Base-by-base conservation (phyloP, 371 early-diverging fungal genomes). In the Entomophthora muscae region DNA sequence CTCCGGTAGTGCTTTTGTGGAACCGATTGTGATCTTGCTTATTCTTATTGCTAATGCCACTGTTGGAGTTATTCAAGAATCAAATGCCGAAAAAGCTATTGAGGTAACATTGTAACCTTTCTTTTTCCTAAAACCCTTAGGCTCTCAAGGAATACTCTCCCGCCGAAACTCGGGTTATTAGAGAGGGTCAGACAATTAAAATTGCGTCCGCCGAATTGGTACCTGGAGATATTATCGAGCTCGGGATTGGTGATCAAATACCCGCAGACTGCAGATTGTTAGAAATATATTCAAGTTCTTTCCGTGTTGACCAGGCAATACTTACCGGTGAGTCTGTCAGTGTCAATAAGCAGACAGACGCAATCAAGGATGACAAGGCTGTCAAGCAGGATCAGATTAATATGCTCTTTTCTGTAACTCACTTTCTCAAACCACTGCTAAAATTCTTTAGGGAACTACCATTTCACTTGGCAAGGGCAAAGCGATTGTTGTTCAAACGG, bases 31-130 rank as follows among this genome's bases (percentile, higher is more conserved):
- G 32, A 95, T 98, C 67, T 74, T 96, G 65, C 76, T 98, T 52
- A 96, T 98, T 68, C 75, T 98, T 67, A 90, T 98, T 70, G 95
- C 94, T 57, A 98, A 98, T 69, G 96, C 98, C 1, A 84, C 88
- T 7, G 95, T 98, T 32, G 98, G 98, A 57, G 95, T 96, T 17
- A 75, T 95, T 32, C 95, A 98, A 75, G 98, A 98, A 74, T 77
- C 83, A 1, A 94, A 90, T 62, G 98, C 98, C 22, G 96, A 95
- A 73, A 87, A 90, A 67, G 97, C 97, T 31, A 95, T 98, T 68
- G 93, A 94, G 72, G 86, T 83, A 70, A 28, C 62, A 12, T 27
- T 56, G n/a, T 24, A 32, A 13, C 32, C 26, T 24, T 0, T 32
- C 27, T 17, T 28, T 57, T 32, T 55, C 2, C 57, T 57, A 51